Conservation (phyloP, 371 early-diverging fungal genomes). For the Mucor circinelloides region DNA sequence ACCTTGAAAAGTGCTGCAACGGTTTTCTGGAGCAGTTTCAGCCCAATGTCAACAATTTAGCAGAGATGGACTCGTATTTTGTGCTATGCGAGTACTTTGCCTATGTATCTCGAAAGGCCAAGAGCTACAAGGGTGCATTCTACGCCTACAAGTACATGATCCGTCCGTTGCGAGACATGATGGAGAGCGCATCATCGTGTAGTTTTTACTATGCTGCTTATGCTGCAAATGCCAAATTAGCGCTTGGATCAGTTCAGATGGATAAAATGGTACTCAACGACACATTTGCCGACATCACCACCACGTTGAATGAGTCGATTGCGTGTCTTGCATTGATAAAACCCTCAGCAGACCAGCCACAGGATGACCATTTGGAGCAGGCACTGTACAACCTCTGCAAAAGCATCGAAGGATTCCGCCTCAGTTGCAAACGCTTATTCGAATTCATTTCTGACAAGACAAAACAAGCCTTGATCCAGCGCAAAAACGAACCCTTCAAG, state of each 20-base stretch:
- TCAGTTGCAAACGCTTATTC: conserved; percentile 19
- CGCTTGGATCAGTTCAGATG: conserved; percentile 35
- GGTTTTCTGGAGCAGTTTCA: conserved; percentile 19
- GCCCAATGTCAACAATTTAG: conserved; percentile 17
- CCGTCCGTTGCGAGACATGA: conserved; percentile 17
- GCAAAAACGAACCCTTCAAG: conserved; percentile 16
- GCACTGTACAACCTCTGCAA: conserved; percentile 31
- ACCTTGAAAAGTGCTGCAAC: conserved; percentile 27
- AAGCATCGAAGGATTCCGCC: conserved; percentile 28
- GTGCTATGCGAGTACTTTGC: conserved; percentile 42
- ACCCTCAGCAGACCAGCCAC: background rate
- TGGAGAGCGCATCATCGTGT: conserved; percentile 2
- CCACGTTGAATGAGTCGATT: conserved; percentile 24
- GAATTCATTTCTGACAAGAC: conserved; percentile 20
- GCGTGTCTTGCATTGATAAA: conserved; percentile 14
- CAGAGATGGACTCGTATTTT: conserved; percentile 40
- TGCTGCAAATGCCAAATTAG: conserved; percentile 34
- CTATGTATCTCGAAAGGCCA: conserved; percentile 38
- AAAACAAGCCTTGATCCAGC: conserved; percentile 3
- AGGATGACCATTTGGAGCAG: conserved; percentile 19
- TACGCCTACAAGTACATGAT: conserved; percentile 38
- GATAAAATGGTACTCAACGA: conserved; percentile 25
- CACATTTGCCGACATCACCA: conserved; percentile 24
- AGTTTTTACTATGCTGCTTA: conserved; percentile 38
- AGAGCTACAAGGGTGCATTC: conserved; percentile 29